Conservation (phyloP, 2,329 filamentous ascomycete genomes). For the Colletotrichum sp. region DNA sequence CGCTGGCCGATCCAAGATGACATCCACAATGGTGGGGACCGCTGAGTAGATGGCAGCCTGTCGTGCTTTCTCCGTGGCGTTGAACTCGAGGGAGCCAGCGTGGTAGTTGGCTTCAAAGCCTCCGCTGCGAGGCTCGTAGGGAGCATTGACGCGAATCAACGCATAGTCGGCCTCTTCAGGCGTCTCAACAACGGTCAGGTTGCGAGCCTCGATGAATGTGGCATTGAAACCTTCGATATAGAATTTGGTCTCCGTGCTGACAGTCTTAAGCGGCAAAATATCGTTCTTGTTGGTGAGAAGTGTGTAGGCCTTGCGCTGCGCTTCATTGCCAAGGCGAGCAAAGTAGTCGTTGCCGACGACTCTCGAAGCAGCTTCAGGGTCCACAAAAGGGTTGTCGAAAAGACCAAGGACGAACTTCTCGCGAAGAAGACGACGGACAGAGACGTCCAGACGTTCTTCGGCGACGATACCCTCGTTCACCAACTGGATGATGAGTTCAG, state of each 20-base stretch:
- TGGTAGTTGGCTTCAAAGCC: conserved; percentile 44
- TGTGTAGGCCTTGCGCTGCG: conserved; percentile 31
- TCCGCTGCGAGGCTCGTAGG: conserved; percentile 42
- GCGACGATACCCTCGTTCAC: conserved; percentile 44
- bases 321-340: conserved; percentile 23
- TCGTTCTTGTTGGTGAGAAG: conserved; percentile 30
- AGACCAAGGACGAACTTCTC: conserved; percentile 58
- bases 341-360: conserved; percentile 52
- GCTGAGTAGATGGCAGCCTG: conserved; percentile 38
- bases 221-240: conserved; percentile 22
- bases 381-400: conserved; percentile 56
- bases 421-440: conserved; percentile 48
- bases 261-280: conserved; percentile 24
- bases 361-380: conserved; percentile 43
- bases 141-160: conserved; percentile 42
- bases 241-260: conserved; percentile 20
- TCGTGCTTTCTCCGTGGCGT: conserved; percentile 28
- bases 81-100: conserved; percentile 45
- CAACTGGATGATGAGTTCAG: conserved; percentile 53
- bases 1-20: conserved; percentile 46
- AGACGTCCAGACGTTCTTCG: conserved; percentile 49
- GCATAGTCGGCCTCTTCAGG: conserved; percentile 45
- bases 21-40: conserved; percentile 46
- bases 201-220: conserved; percentile 22
- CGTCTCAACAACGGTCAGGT: conserved; percentile 36